A percentile compares a stretch with the other conserved stretches of the same genome.
These are phyloP conservation scores for Artemisia argyi DNA, from an alignment of 129 eudicot genomes.

Conservation along the genomic window DNA sequence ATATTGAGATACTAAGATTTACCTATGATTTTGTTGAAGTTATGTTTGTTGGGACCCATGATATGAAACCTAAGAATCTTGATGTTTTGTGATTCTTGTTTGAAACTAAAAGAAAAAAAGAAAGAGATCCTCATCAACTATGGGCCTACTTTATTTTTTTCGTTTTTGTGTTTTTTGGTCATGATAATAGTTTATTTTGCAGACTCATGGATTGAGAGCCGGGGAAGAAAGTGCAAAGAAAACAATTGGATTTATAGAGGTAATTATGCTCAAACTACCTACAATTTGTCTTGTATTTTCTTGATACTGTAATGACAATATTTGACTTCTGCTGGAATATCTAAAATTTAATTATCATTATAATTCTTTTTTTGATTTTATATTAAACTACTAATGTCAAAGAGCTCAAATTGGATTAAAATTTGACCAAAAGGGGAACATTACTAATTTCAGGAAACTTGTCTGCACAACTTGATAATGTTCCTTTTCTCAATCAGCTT, in stretches of 20 bases:
- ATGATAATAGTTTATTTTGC: conserved; percentile 19
- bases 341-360: neutral
- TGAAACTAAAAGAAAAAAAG: neutral
- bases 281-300: neutral
- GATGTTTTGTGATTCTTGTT: neutral
- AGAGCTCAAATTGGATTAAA: neutral
- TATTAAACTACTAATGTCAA: neutral
- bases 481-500: conserved; percentile 4
- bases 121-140: neutral
- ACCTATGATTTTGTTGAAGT: neutral
- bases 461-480: neutral
- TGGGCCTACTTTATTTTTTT: neutral
- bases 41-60: conserved; percentile 6
- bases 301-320: neutral
- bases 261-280: conserved; percentile 25
- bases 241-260: conserved; percentile 91
- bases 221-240: conserved; percentile 81
- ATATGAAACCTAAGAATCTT: neutral
- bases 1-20: no score
- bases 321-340: neutral
- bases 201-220: conserved; percentile 95
- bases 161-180: neutral
- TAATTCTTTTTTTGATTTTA: neutral
- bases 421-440: neutral
- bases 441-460: conserved; percentile 8